Base-by-base conservation (phyloP, 495 filamentous ascomycete species). In the Tuber magnatum region DNA sequence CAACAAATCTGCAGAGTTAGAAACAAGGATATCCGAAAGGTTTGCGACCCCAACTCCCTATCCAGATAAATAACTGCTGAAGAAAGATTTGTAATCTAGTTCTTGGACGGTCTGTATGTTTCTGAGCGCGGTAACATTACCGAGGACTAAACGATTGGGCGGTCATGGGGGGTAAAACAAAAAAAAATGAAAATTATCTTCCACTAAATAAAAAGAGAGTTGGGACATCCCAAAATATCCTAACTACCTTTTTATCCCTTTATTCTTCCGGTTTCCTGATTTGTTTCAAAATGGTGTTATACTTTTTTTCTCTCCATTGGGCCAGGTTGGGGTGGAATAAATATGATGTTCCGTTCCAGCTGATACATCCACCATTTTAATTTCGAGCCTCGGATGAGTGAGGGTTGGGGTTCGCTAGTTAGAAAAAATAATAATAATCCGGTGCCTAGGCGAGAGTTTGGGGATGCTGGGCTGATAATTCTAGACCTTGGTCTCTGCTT, bases 21-120 rank as follows among this genome's bases (percentile, higher is more conserved):
- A 84, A 98, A 99, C 91, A 99, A 99, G 93, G 95, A 99, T 97
- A 98, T 99, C 88, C 94, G 96, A 87, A 97, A 98, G 93, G 93
- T 97, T 81, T 76, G 87, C 28, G 28, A 65, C 56, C 51, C 73
- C 75, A 41, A 70, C 48, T 12, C 20, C 43, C 40, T 22, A 2
- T 35, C 39, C 18, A 71, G 7, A 78, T 77, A 51, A 44, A 20
- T 43, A 16, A 44, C 32, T 6, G 39, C 65, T 38, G 73, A 56
- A 56, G 73, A 32, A 40, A 56, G n/a, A 41, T 41, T 40, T 44
- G 28, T 39, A 3, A 18, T 76, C 48, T 70, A 97, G 95, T 99
- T 99, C 91, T 89, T 99, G 89, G 95, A 99, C 87, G 95, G 95
- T 90, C 88, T 99, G 85, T 99, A 98, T 88, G 95, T 98, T 83